A percentile compares a stretch with the other conserved stretches of the same genome.
These are phyloP conservation scores for Rubia occidens DNA, from an alignment of 305 asterid species.

Conservation along the genomic window DNA sequence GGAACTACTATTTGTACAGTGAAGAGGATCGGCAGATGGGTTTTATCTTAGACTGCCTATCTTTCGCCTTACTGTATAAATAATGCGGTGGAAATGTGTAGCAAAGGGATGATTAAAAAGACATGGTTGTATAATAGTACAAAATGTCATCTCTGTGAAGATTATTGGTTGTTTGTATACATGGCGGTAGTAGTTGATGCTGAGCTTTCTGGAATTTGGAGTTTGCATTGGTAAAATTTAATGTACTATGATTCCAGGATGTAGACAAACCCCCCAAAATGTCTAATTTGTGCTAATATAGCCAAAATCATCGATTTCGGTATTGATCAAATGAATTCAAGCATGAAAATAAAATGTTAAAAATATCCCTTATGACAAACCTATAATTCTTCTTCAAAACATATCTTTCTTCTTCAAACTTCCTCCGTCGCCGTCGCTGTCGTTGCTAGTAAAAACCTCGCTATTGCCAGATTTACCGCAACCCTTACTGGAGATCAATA, in stretches of 20 bases:
- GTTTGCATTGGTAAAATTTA: background rate
- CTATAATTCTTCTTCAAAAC: too few species aligned
- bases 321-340: too few species aligned
- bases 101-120: slow-evolving; percentile 1
- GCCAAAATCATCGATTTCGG: too few species aligned
- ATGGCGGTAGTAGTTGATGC: slow-evolving; percentile 8
- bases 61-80: background rate
- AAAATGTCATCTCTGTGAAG: background rate
- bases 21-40: background rate
- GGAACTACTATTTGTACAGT: slow-evolving; percentile 50
- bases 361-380: too few species aligned
- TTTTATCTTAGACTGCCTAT: background rate
- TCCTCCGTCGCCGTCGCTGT: too few species aligned
- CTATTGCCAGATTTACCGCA: too few species aligned
- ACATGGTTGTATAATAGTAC: slow-evolving; percentile 1
- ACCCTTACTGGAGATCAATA: too few species aligned
- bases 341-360: too few species aligned
- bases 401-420: too few species aligned
- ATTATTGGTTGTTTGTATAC: background rate
- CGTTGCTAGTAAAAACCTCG: too few species aligned
- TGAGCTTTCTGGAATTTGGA: background rate
- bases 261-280: background rate
- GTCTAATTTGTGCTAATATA: too few species aligned
- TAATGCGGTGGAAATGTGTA: background rate
- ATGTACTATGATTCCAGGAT: background rate